phyloP scores from a whole-genome alignment of 306 rosid species.

The Trichosanthes truncata region DNA sequence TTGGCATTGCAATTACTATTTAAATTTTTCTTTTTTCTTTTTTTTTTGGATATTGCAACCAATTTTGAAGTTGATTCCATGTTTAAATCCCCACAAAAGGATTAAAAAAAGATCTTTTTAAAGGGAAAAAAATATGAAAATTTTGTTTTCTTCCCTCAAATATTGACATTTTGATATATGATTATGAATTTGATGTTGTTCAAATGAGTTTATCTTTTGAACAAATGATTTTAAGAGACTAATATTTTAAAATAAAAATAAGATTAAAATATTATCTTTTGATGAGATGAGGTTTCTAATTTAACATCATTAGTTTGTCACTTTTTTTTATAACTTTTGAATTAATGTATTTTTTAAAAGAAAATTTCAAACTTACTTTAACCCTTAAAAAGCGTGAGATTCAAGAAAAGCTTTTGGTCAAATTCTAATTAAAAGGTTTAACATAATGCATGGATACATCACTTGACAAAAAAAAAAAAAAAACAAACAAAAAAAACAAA shows the following conservation, averaged over 20 bases:
- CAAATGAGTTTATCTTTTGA: no score
- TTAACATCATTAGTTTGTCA: neutral
- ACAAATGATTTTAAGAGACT: neutral
- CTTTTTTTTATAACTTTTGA: neutral
- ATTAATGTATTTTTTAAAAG: neutral
- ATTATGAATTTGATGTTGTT: no score
- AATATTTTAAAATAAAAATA: neutral
- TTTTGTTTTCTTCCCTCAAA: no score
- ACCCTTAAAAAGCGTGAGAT: neutral
- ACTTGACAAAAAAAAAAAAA: neutral
- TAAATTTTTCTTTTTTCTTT: no score
- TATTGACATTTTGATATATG: no score
- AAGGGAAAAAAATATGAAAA: no score
- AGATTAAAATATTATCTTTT: neutral
- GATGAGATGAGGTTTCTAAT: neutral
- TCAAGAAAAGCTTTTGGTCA: neutral
- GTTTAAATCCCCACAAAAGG: neutral
- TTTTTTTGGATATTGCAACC: neutral
- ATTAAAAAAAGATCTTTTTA: neutral
- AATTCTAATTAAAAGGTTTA: neutral
- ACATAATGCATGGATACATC: neutral
- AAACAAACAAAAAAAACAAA: no score
- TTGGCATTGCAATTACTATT: neutral
- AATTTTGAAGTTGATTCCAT: neutral
- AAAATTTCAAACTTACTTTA: neutral